These are phyloP conservation scores for Rhizopus sp. DNA, from an alignment of 371 early-diverging fungal genomes.

Conservation along the genomic window DNA sequence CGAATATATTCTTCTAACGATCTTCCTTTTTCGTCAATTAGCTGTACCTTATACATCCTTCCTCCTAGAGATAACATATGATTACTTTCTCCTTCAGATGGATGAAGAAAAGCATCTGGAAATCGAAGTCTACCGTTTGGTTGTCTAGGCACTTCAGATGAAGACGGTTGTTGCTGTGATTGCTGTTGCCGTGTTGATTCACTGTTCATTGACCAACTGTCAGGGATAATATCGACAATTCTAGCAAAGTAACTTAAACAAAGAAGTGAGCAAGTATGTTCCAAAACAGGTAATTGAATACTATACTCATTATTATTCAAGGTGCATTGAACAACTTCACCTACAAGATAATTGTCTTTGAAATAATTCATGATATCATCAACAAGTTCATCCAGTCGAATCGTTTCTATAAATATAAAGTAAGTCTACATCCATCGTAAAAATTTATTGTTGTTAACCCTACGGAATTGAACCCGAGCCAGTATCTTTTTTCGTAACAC, in stretches of 20 bases:
- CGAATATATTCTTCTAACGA: constrained; percentile 36
- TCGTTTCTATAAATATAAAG: constrained; percentile 38
- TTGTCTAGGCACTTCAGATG: constrained; percentile 16
- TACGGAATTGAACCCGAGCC: constrained; percentile 71
- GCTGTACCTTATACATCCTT: constrained; percentile 34
- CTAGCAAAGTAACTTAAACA: constrained; percentile 33
- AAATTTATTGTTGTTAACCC: constrained; percentile 13
- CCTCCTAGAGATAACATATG: background rate
- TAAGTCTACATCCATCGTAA: background rate
- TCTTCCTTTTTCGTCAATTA: constrained; percentile 32
- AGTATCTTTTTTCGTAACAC: constrained; percentile 62
- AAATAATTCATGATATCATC: constrained; percentile 49
- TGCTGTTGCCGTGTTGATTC: background rate
- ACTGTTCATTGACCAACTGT: constrained; percentile 3
- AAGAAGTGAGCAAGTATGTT: background rate
- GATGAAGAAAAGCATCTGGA: constrained; percentile 51
- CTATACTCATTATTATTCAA: constrained; percentile 35
- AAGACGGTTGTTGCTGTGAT: background rate
- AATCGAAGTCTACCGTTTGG: constrained; percentile 45
- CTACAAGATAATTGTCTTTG: constrained; percentile 39
- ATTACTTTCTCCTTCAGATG: constrained; percentile 12
- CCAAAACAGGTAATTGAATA: constrained; percentile 2
- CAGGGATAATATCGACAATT: constrained; percentile 34
- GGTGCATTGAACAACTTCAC: constrained; percentile 47
- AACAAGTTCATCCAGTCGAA: constrained; percentile 48